Conservation (phyloP, 495 filamentous ascomycete genomes). For the Hyphodiscus hymeniophilus region DNA sequence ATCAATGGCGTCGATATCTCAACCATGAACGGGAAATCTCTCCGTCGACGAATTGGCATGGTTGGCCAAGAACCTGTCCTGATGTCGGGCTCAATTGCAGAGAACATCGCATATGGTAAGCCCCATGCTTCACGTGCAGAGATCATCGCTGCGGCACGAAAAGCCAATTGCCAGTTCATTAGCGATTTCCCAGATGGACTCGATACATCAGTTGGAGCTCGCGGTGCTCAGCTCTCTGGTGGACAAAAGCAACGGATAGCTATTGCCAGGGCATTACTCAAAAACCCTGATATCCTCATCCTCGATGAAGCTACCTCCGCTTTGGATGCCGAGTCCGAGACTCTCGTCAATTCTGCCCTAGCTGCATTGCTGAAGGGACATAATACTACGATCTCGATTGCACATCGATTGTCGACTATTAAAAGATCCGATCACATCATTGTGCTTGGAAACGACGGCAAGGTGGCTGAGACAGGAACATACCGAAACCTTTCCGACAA, state of each 20-base stretch:
- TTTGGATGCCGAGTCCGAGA: conserved; percentile 95
- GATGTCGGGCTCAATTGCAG: conserved; percentile 90
- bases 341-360: conserved; percentile 85
- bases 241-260: conserved; percentile 98
- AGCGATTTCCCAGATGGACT: conserved; percentile 93
- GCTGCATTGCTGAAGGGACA: conserved; percentile 69
- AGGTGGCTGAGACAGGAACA: conserved; percentile 80
- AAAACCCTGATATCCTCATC: conserved; percentile 92
- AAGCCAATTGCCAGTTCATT: conserved; percentile 97
- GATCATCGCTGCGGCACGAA: conserved; percentile 77
- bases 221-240: conserved; percentile 88
- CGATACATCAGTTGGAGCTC: conserved; percentile 86
- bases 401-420: conserved; percentile 91
- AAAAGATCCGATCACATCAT: conserved; percentile 91
- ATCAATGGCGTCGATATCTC: conserved; percentile 82
- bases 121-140: conserved; percentile 70
- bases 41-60: conserved; percentile 90
- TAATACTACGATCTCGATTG: conserved; percentile 95
- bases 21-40: conserved; percentile 84
- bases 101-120: conserved; percentile 92
- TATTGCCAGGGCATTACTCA: conserved; percentile 89
- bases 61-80: conserved; percentile 94
- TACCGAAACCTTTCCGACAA: conserved; percentile 68
- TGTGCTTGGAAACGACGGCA: conserved; percentile 74
- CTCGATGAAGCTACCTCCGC: conserved; percentile 92